Base-by-base conservation (phyloP, 495 filamentous ascomycete genomes). In the Penicillium goetzii region DNA sequence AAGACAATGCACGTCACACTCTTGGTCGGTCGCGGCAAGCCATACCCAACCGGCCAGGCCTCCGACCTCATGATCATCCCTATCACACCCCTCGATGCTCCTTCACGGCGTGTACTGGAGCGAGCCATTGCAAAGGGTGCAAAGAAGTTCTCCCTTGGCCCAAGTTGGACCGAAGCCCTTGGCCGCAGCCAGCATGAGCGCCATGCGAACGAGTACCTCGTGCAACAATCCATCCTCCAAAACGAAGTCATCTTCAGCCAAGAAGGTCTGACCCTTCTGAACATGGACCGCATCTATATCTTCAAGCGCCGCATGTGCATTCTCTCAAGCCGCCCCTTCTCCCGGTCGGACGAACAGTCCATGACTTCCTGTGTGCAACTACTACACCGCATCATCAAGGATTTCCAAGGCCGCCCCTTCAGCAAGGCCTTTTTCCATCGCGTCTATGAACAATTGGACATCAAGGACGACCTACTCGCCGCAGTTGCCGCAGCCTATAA, bases 201-300 rank as follows among this genome's bases (percentile, higher is more conserved):
- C 56, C 64, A 74, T 28, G 70, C 73, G 63, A 74, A 80, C 66
- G 71, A 78, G 36, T 83, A 90, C 62, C 78, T 92, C 3, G 77
- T 90, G 32, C 79, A 85, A 36, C 84, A 87, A 54, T 91, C 89
- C 10, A 80, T 90, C 28, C 68, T 80, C 47, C 89, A 91, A 68
- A 88, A 91, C 66, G 86, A 90, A 54, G 77, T 88, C 33, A 76
- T 92, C 58, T 92, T 89, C 78, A 83, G 85, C 30, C 85, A 87
- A n/a, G 88, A 89, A 51, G 87, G 86, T 38, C 76, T 92, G 33
- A 89, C 85, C 1, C 72, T 92, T 33, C 74, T 92, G 0, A 86
- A 84, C 17, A 83, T 92, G 47, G 89, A 92, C 72, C 84, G 88
- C 59, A 78, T 91, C 67, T 91, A 90, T 74, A 90, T 85, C 47